Evolutionary conservation across 2,329 filamentous ascomycete species (phyloP).

Genomic region (Pseudogymnoascus sp.): DNA sequence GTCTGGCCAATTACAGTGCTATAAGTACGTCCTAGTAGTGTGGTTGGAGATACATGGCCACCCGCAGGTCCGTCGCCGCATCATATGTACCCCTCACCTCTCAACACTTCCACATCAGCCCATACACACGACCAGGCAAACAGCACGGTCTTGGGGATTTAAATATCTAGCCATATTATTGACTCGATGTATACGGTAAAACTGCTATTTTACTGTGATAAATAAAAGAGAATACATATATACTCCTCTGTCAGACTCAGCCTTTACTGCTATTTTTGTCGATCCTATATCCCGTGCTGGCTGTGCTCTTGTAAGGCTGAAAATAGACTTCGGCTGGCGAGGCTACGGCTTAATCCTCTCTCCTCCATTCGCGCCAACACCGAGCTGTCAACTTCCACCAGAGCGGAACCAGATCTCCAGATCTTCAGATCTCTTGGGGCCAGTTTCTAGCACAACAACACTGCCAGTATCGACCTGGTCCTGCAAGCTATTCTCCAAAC

Average conservation of each 20-base stretch:
- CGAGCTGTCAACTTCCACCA: not conserved
- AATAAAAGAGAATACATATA: not conserved
- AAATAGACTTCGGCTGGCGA: slow-evolving; percentile 2
- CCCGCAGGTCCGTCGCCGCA: not conserved
- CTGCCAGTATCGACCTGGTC: not conserved
- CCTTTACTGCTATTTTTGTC: not conserved
- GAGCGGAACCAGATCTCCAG: not conserved
- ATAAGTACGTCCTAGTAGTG: not conserved
- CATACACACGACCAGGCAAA: not conserved
- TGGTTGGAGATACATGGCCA: not conserved
- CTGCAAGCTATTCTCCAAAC: not conserved
- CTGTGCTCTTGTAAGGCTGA: slow-evolving; percentile 5
- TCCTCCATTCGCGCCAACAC: not conserved
- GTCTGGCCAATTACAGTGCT: not conserved
- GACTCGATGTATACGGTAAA: not conserved
- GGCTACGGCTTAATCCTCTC: not conserved
- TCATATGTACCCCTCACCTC: not conserved
- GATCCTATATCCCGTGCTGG: not conserved
- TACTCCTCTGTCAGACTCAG: not conserved
- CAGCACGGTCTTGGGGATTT: no score
- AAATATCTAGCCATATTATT: not conserved
- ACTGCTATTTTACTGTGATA: not conserved
- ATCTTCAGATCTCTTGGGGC: not conserved
- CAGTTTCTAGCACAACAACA: not conserved
- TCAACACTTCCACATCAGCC: not conserved